Evolutionary conservation across 2,329 filamentous ascomycete genomes (phyloP), one percentile per base, ranked within the genome.

Genomic region (Sporothrix humicola): DNA sequence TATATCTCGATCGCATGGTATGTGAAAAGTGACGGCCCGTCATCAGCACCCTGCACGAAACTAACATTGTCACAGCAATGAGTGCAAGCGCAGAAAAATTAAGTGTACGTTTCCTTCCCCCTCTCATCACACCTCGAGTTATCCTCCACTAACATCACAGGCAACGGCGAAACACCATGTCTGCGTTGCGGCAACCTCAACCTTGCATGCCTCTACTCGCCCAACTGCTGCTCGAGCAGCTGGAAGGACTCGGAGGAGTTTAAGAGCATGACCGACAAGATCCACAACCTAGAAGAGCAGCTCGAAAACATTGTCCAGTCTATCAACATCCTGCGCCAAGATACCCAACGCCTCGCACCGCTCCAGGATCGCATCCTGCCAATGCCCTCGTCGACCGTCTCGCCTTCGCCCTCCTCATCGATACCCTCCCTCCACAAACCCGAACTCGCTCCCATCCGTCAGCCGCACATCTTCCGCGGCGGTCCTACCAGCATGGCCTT

Each of bases 401-500:
- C 84, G n/a, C 79, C 81, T 0, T 84, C 85, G 8, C 83, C 84
- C 2, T 82, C 83, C 23, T 77, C 80, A 13, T 83, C 85, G 5
- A 82, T 84, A 69, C 84, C 82, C 71, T 81, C 84, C 4, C 79
- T 83, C 76, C 82, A 82, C 48, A 82, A 82, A n/a, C 79, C 85
- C 56, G 84, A 86, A 48, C 81, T 84, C 42, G 79, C 85, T 2
- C 86, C 86, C 75, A 82, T 83, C 79, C 88, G 84, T 3, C 75
- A 78, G 76, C 89, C 87, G 74, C 89, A 90, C 3, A 87, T 88
- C 31, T 97, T 96, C 79, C 91, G 93, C 73, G 95, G 94, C 0
- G 76, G 76, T 0, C 93, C 94, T 0, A 97, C 94, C 0, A 97
- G 93, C 82, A 92, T 90, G 65, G 90, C 91, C 1, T 97, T 95